Conservation (phyloP, 257 asterid genomes). For the Ehretia macrophylla region DNA sequence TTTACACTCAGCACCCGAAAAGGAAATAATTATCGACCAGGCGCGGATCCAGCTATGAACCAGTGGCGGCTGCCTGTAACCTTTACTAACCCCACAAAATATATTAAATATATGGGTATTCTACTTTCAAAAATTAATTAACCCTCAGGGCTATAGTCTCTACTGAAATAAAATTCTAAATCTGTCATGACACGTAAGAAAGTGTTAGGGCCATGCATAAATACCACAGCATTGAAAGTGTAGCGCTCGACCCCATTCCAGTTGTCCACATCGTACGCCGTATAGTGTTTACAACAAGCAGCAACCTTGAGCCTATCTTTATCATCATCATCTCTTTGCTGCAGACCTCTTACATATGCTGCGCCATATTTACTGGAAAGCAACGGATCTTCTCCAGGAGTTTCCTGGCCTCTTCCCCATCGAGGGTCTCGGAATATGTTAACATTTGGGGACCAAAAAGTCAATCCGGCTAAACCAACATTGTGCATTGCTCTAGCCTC, state of each 20-base stretch:
- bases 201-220: too few species aligned
- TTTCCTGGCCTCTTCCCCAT: slow-evolving; percentile 99
- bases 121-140: too few species aligned
- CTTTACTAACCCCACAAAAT: too few species aligned
- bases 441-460: slow-evolving; percentile 90
- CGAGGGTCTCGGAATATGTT: slow-evolving; percentile 95
- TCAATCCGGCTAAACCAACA: slow-evolving; percentile 83
- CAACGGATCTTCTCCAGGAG: slow-evolving; percentile 94
- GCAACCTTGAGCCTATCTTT: slow-evolving; percentile 65
- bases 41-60: too few species aligned
- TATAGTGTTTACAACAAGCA: slow-evolving; percentile 64
- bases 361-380: slow-evolving; percentile 55
- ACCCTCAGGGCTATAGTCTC: too few species aligned
- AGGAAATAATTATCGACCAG: too few species aligned
- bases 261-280: slow-evolving; percentile 63
- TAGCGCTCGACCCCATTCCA: slow-evolving; percentile 52
- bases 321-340: slow-evolving; percentile 69
- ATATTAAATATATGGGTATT: too few species aligned
- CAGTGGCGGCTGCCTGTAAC: too few species aligned
- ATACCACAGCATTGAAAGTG: slow-evolving; percentile 72
- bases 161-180: too few species aligned
- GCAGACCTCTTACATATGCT: slow-evolving; percentile 60
- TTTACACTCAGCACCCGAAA: too few species aligned
- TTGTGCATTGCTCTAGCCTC: slow-evolving; percentile 98
- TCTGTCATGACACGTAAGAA: too few species aligned